Evolutionary conservation across 805 yeast genomes (phyloP).

Genomic region (Candida wancherniae): DNA sequence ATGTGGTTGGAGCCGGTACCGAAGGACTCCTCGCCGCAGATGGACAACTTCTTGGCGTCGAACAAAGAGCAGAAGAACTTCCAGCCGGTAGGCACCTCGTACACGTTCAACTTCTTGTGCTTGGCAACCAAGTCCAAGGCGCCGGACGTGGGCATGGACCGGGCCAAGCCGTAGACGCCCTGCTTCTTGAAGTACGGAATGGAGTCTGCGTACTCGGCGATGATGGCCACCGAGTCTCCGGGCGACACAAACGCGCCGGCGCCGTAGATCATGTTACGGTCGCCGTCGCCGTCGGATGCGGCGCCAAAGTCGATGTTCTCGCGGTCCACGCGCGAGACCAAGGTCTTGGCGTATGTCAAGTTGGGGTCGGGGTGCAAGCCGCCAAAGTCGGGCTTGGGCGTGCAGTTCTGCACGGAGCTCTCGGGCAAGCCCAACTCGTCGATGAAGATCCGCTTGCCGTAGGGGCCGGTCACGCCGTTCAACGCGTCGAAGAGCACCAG

Average conservation of each 20-base stretch:
- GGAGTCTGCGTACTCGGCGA: slow-evolving; percentile 82
- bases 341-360: slow-evolving; percentile 84
- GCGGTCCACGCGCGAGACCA: slow-evolving; percentile 80
- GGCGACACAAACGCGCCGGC: slow-evolving; percentile 93
- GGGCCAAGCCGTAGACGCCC: slow-evolving; percentile 89
- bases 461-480: slow-evolving; percentile 97
- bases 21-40: slow-evolving; percentile 97
- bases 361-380: slow-evolving; percentile 98
- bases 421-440: slow-evolving; percentile 77
- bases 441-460: slow-evolving; percentile 78
- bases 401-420: slow-evolving; percentile 69
- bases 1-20: slow-evolving; percentile 98
- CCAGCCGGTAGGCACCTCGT: slow-evolving; percentile 99
- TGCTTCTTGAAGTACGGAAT: slow-evolving; percentile 88
- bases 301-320: slow-evolving; percentile 90
- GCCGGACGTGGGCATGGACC: slow-evolving; percentile 96
- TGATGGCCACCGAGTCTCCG: slow-evolving; percentile 96
- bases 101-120: slow-evolving; percentile 63
- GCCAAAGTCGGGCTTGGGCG: slow-evolving; percentile 87
- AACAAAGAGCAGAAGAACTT: slow-evolving; percentile 94
- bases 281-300: slow-evolving; percentile 99
- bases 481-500: slow-evolving; percentile 81
- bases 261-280: slow-evolving; percentile 97
- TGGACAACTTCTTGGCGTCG: slow-evolving; percentile 87
- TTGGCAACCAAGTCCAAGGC: slow-evolving; percentile 91